Conservation (phyloP, 768 basidiomycete genomes). For the Lactarius indigo region DNA sequence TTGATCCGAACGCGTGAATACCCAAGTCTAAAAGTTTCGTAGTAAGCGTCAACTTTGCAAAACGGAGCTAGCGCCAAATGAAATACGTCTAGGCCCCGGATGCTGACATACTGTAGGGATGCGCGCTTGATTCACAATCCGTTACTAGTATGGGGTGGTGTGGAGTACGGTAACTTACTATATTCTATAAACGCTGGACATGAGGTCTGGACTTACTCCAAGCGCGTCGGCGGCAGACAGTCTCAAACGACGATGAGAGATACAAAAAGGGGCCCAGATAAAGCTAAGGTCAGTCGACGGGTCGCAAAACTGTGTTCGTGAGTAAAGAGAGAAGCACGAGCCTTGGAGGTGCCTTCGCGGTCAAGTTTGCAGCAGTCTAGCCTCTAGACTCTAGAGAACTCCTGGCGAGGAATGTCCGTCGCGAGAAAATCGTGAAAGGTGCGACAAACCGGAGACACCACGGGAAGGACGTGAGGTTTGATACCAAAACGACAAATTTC, state of each 20-base stretch:
- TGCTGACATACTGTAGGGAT: conserved; percentile 4
- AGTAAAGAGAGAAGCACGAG: background rate
- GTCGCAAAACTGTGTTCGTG: conserved; percentile 1
- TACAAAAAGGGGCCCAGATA: conserved; percentile 5
- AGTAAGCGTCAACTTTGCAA: background rate
- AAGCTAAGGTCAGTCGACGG: conserved; percentile 3
- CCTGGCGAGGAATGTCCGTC: conserved; percentile 9
- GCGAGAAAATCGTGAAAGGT: conserved; percentile 15
- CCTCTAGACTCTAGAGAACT: background rate
- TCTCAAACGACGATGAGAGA: conserved; percentile 11
- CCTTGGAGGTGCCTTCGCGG: too few species aligned
- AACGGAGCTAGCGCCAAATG: background rate
- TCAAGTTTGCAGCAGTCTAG: too few species aligned
- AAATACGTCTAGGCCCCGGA: background rate
- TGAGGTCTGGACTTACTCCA: conserved; percentile 14
- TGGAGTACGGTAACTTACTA: conserved; percentile 14
- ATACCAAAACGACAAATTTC: too few species aligned
- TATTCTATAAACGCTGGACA: conserved; percentile 4
- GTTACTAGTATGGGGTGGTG: conserved; percentile 19
- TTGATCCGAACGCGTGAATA: background rate
- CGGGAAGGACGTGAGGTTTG: background rate
- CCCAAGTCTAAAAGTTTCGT: background rate
- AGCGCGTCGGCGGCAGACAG: background rate
- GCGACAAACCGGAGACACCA: background rate
- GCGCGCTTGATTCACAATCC: conserved; percentile 1